Evolutionary conservation across 306 rosid genomes (phyloP).

Genomic region (apple (Malus domestica)): DNA sequence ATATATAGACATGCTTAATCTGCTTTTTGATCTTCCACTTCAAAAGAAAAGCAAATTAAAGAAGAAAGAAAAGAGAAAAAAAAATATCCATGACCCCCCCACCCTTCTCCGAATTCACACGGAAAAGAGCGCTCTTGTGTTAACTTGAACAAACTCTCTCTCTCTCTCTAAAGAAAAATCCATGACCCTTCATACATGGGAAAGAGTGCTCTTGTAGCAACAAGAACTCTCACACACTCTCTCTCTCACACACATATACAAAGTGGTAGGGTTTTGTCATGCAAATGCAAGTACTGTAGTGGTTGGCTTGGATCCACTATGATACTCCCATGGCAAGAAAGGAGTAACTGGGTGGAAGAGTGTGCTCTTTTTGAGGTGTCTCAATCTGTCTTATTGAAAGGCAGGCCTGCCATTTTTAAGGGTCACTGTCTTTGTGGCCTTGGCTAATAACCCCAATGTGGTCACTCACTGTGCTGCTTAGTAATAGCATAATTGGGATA

Average conservation of each 20-base stretch:
- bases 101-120: conserved; percentile 24
- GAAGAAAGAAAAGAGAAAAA: not conserved
- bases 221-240: not conserved
- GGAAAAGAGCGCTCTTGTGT: conserved; percentile 75
- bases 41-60: conserved; percentile 31
- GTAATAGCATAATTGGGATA: conserved; percentile 6
- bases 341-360: not conserved
- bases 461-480: conserved; percentile 21
- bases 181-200: conserved; percentile 36
- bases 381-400: conserved; percentile 37
- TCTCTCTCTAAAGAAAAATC: conserved; percentile 16
- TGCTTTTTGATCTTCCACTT: conserved; percentile 66
- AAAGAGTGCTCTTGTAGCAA: conserved; percentile 48
- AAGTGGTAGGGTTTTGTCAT: not conserved
- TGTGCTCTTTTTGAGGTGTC: conserved; percentile 38
- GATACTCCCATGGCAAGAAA: conserved; percentile 12
- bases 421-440: conserved; percentile 39
- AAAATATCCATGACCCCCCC: conserved; percentile 11
- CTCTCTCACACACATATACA: not conserved
- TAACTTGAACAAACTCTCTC: conserved; percentile 18
- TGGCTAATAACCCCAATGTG: conserved; percentile 20
- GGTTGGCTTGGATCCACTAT: conserved; percentile 7
- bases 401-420: conserved; percentile 44
- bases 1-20: not conserved
- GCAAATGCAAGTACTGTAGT: not conserved